A percentile compares a stretch with the other conserved stretches of the same genome.
These are phyloP conservation scores for Puccinia coronata DNA, from an alignment of 1,284 basidiomycete genomes.

Conservation along the genomic window DNA sequence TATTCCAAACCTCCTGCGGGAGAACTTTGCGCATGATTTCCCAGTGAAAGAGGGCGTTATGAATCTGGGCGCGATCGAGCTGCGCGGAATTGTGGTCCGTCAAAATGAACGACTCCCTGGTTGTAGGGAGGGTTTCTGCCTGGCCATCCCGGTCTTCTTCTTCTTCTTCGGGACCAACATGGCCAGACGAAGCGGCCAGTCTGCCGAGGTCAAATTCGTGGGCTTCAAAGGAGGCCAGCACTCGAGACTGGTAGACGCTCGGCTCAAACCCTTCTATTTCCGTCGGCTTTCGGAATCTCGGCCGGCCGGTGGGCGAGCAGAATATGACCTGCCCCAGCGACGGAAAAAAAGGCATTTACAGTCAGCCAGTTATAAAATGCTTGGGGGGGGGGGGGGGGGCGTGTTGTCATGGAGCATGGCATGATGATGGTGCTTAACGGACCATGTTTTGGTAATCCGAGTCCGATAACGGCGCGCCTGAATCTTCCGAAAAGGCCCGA, in stretches of 20 bases:
- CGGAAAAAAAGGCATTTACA: neutral
- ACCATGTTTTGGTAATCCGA: conserved; percentile 52
- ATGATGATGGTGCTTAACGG: conserved; percentile 32
- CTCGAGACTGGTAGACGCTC: conserved; percentile 18
- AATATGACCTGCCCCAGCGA: conserved; percentile 31
- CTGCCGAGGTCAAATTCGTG: conserved; percentile 50
- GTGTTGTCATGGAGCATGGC: no score
- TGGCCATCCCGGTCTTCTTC: no score
- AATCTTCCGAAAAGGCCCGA: conserved; percentile 74
- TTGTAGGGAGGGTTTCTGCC: no score
- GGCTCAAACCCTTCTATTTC: conserved; percentile 26
- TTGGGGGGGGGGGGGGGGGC: neutral
- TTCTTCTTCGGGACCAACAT: no score
- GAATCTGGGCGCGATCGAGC: conserved; percentile 20
- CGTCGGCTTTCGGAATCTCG: conserved; percentile 41
- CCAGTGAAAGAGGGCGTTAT: conserved; percentile 51
- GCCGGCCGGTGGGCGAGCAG: conserved; percentile 16
- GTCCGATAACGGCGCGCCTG: neutral
- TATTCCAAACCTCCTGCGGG: conserved; percentile 51
- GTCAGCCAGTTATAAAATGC: neutral
- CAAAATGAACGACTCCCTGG: neutral
- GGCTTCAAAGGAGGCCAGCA: conserved; percentile 47
- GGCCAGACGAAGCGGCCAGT: neutral
- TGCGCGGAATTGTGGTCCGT: conserved; percentile 31
- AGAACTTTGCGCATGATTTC: conserved; percentile 52